phyloP scores from a whole-genome alignment of 148 eudicot genomes.

The Spergularia bocconei region DNA sequence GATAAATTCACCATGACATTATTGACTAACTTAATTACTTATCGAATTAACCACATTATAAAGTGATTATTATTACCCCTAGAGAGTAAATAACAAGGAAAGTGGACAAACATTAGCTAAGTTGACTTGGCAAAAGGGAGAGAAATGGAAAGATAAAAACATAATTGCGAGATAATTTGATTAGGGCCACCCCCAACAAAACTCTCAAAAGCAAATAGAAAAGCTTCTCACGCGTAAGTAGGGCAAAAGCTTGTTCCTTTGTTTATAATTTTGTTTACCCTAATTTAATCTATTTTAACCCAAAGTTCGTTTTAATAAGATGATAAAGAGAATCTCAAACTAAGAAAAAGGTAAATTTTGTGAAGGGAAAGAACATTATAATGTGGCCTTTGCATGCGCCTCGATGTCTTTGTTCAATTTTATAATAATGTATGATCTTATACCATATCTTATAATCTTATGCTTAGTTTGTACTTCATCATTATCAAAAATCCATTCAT shows the following conservation, averaged over 20 bases:
- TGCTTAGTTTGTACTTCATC: conserved; percentile 31
- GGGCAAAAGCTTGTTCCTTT: conserved; percentile 22
- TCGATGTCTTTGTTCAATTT: conserved; percentile 1
- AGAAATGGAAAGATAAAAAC: neutral
- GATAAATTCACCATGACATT: neutral
- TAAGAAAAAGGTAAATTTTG: conserved; percentile 22
- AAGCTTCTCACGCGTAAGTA: conserved; percentile 33
- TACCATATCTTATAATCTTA: conserved; percentile 22
- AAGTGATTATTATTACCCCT: neutral
- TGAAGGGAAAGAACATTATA: conserved; percentile 25
- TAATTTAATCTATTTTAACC: neutral
- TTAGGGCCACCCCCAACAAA: conserved; percentile 30
- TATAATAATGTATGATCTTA: neutral
- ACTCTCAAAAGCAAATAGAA: conserved; percentile 23
- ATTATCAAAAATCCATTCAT: conserved; percentile 20
- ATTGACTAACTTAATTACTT: neutral
- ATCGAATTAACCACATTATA: neutral
- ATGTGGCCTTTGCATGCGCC: conserved; percentile 37
- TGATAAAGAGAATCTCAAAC: conserved; percentile 29
- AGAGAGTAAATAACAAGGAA: conserved; percentile 11
- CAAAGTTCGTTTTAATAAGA: conserved; percentile 1
- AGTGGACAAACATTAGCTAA: conserved; percentile 10
- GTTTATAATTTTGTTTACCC: neutral
- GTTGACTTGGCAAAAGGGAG: conserved; percentile 27
- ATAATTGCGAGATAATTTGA: conserved; percentile 30